Base-by-base conservation (phyloP, 805 yeast genomes). In the Barnettozyma sp. region DNA sequence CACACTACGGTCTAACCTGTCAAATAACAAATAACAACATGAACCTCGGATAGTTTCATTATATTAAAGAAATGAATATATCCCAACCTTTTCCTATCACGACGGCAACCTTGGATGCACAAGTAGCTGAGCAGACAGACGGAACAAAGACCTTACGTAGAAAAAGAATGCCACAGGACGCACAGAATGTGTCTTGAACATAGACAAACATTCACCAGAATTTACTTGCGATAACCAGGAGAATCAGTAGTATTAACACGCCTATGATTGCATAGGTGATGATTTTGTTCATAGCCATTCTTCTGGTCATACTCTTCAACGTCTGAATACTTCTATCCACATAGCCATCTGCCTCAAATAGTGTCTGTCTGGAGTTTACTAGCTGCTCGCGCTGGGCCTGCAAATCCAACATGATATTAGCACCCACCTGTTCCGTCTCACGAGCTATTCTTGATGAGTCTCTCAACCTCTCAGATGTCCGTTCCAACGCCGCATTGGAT, bases 311-410 rank as follows among this genome's bases (percentile, higher is more conserved):
- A 14, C 84, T 71, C 50, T 86, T 78, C 50, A 92, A 66, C 1
- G 97, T 92, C 39, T 82, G 74, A 38, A 92, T 72, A 38, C 92
- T 79, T 54, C 82, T 79, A 60, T 92, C 97, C 35, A 92, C 95
- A 52, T 88, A 86, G 1, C 82, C 76, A 55, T 92, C 97, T 0
- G 97, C 97, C 43, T 87, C 90, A 60, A 73, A 73, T 34, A 92
- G 65, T 0, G 95, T 84, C 49, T 82, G 83, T 58, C 97, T 75
- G 16, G 95, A 76, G 49, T 88, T 86, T 36, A 76, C 65, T 29
- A 92, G 73, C 53, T 94, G 97, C 52, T 92, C 98, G 40, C 98
- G 69, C 63, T 92, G 98, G 18, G 95, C 80, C 42, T 96, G 71
- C 46, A 92, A 65, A 55, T 90, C 95, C 49, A 77, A 78, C 62